phyloP scores from a whole-genome alignment of 2,329 filamentous ascomycete species.

The Aspergillus caelatus region DNA sequence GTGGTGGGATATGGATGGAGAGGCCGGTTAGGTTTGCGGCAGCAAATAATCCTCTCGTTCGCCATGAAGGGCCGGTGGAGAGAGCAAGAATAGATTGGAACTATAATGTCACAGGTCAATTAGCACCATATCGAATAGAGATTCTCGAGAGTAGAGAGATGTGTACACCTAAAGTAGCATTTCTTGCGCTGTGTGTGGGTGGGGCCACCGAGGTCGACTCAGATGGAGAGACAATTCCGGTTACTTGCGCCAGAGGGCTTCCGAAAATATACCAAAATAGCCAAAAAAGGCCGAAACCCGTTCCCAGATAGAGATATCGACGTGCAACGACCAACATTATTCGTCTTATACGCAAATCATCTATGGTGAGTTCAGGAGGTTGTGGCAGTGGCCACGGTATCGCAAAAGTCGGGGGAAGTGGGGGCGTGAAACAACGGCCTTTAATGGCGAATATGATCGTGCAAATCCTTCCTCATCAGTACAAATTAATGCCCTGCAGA shows the following conservation, averaged over 20 bases:
- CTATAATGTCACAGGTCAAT: background rate
- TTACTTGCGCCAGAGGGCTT: background rate
- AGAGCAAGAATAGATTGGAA: conserved; percentile 36
- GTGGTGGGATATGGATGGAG: conserved; percentile 36
- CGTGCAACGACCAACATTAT: background rate
- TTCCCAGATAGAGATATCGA: background rate
- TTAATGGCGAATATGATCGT: background rate
- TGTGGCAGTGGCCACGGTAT: background rate
- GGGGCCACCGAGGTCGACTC: background rate
- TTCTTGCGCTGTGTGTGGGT: background rate
- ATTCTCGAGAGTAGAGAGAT: background rate
- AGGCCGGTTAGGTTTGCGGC: conserved; percentile 39
- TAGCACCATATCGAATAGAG: background rate
- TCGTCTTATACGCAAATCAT: background rate
- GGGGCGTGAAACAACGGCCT: background rate
- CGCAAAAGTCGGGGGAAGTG: background rate
- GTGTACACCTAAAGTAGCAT: conserved; percentile 14
- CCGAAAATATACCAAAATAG: background rate
- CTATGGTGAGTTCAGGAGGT: background rate
- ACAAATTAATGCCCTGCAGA: background rate
- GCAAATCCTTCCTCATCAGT: background rate
- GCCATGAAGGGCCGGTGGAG: conserved; percentile 38
- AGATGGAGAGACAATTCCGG: background rate
- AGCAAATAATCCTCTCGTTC: conserved; percentile 38
- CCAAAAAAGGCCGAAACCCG: background rate